Percentiles rank a stretch among this genome's conserved stretches.
These are phyloP conservation scores for Fusarium longipes DNA, from an alignment of 2,329 filamentous ascomycete species.

Conservation along the genomic window DNA sequence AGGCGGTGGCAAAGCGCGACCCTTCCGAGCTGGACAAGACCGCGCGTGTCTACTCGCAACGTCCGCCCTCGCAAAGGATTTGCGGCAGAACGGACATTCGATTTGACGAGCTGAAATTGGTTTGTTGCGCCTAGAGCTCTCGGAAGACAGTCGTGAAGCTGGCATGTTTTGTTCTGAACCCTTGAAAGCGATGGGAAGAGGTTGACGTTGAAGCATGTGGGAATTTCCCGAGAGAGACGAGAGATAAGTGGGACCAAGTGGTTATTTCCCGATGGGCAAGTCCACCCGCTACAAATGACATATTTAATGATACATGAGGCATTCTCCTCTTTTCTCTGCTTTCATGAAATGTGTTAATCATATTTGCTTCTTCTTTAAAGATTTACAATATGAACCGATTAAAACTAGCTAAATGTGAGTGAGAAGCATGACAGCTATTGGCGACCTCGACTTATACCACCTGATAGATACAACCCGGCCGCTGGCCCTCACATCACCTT, in stretches of 20 bases:
- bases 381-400: not conserved
- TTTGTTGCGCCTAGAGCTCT: constrained; percentile 1
- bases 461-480: constrained; percentile 3
- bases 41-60: constrained; percentile 23
- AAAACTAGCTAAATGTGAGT: constrained; percentile 15
- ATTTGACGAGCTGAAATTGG: not conserved
- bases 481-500: not conserved
- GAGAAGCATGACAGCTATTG: fast-evolving
- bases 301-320: not conserved
- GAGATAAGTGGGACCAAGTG: constrained; percentile 19
- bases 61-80: constrained; percentile 27
- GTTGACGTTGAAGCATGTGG: constrained; percentile 20
- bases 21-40: constrained; percentile 16
- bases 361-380: fast-evolving
- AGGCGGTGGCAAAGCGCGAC: constrained; percentile 10
- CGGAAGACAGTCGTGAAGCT: not conserved
- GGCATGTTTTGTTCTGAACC: not conserved
- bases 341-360: fast-evolving
- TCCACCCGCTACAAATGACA: not conserved
- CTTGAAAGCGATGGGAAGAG: not conserved
- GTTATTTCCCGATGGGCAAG: constrained; percentile 19
- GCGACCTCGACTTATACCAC: constrained; percentile 13
- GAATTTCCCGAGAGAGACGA: constrained; percentile 19
- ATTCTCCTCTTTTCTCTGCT: not conserved
- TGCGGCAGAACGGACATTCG: constrained; percentile 27